These are phyloP conservation scores for Mycena albidolilacea DNA, from an alignment of 768 basidiomycete genomes.

Conservation along the genomic window DNA sequence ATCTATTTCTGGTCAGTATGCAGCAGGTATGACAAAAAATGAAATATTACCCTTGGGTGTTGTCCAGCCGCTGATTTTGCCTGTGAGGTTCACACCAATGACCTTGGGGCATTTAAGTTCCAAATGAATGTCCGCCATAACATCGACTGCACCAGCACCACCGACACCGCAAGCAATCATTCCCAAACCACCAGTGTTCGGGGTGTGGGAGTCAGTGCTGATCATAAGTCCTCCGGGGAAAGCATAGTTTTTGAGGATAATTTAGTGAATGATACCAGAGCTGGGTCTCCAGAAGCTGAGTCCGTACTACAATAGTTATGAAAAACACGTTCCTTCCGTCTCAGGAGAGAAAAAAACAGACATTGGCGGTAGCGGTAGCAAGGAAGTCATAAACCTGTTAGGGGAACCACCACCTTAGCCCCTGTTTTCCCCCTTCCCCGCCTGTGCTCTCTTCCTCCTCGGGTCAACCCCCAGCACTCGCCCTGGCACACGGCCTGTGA, in stretches of 20 bases:
- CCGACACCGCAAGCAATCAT: slow-evolving; percentile 99
- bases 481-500: too few relatives aligned
- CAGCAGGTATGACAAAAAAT: neutral
- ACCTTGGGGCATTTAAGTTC: slow-evolving; percentile 99
- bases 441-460: too few relatives aligned
- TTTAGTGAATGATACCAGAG: slow-evolving; percentile 99
- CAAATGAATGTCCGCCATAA: slow-evolving; percentile 99
- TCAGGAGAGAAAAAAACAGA: slow-evolving; percentile 45
- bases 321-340: slow-evolving; percentile 5
- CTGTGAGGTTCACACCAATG: slow-evolving; percentile 96
- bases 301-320: slow-evolving; percentile 75
- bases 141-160: slow-evolving; percentile 99
- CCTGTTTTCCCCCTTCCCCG: too few relatives aligned
- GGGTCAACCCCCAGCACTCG: too few relatives aligned
- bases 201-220: slow-evolving; percentile 99
- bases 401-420: too few relatives aligned
- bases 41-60: slow-evolving; percentile 87
- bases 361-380: slow-evolving; percentile 96
- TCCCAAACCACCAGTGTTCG: slow-evolving; percentile 98
- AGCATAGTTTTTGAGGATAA: slow-evolving; percentile 99
- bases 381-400: slow-evolving; percentile 99
- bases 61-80: slow-evolving; percentile 97
- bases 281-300: slow-evolving; percentile 99
- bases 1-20: slow-evolving; percentile 64
- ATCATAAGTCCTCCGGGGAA: slow-evolving; percentile 99